phyloP scores from a whole-genome alignment of 1,284 basidiomycete genomes.

The Trametes polyzona region DNA sequence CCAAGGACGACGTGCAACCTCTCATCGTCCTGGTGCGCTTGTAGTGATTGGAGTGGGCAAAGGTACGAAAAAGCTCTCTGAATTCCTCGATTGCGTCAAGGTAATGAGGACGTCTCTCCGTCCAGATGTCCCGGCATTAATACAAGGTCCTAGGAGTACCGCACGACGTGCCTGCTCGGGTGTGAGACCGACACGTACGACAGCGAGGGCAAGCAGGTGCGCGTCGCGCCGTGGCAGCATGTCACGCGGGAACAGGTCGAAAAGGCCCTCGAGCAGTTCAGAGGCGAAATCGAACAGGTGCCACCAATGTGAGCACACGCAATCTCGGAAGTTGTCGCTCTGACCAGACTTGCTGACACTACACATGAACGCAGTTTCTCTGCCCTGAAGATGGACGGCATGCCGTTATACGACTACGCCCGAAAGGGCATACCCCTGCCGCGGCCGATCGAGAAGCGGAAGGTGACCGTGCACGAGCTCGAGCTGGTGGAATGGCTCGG shows the following conservation, averaged over 20 bases:
- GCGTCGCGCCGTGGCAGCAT: slow-evolving; percentile 81
- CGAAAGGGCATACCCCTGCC: slow-evolving; percentile 89
- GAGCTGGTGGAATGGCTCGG: slow-evolving; percentile 76
- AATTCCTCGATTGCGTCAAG: slow-evolving; percentile 93
- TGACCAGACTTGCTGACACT: slow-evolving; percentile 5
- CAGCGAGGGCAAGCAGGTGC: slow-evolving; percentile 79
- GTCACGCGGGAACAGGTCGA: slow-evolving; percentile 83
- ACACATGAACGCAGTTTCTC: slow-evolving; percentile 73
- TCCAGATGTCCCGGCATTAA: slow-evolving; percentile 19
- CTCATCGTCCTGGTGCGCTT: slow-evolving; percentile 11
- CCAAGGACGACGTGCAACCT: background rate
- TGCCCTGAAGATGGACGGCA: slow-evolving; percentile 98
- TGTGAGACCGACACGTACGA: slow-evolving; percentile 97
- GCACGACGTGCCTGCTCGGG: slow-evolving; percentile 89
- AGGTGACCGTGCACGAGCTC: slow-evolving; percentile 82
- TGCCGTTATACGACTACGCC: slow-evolving; percentile 95
- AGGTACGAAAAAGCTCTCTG: slow-evolving; percentile 87
- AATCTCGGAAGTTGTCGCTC: too few species aligned
- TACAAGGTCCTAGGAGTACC: slow-evolving; percentile 73
- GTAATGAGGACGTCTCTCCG: slow-evolving; percentile 43
- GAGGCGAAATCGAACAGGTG: slow-evolving; percentile 87
- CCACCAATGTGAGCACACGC: slow-evolving; percentile 79
- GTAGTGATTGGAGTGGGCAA: slow-evolving; percentile 89
- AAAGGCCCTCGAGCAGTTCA: slow-evolving; percentile 73
- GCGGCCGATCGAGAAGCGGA: slow-evolving; percentile 89